A percentile compares a stretch with the other conserved stretches of the same genome.
phyloP scores from a whole-genome alignment of 306 rosid species.

The Casuarina equisetifolia region DNA sequence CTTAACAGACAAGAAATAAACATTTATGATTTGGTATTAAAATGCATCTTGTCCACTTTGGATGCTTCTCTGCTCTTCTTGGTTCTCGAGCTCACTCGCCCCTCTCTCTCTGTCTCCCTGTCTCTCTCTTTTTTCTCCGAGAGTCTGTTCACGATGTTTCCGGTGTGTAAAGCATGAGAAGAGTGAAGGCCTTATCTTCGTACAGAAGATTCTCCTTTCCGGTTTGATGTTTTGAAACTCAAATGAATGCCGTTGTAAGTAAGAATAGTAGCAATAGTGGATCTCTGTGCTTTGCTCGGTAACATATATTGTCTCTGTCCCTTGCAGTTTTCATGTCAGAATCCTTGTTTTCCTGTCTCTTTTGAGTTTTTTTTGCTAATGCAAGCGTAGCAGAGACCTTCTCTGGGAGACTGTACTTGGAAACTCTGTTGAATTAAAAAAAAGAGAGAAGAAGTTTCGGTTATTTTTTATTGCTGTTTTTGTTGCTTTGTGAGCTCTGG shows the following conservation, averaged over 20 bases:
- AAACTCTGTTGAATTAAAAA: slow-evolving; percentile 4
- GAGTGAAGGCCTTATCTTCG: slow-evolving; percentile 27
- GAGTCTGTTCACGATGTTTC: background rate
- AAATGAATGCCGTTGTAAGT: background rate
- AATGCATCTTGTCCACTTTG: slow-evolving; percentile 39
- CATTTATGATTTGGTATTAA: slow-evolving; percentile 25
- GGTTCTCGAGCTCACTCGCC: slow-evolving; percentile 31
- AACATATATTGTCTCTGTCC: slow-evolving; percentile 9
- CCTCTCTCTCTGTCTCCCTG: slow-evolving; percentile 19
- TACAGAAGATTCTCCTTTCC: slow-evolving; percentile 33
- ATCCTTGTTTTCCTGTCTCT: slow-evolving; percentile 23
- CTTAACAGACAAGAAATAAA: background rate
- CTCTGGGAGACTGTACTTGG: slow-evolving; percentile 7
- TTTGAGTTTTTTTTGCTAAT: background rate
- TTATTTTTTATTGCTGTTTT: slow-evolving; percentile 11
- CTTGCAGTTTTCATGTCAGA: slow-evolving; percentile 40
- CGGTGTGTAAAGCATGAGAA: slow-evolving; percentile 28
- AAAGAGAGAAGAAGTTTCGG: background rate
- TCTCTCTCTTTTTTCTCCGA: background rate
- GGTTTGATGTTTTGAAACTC: slow-evolving; percentile 29
- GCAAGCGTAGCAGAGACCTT: background rate
- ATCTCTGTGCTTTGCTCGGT: slow-evolving; percentile 20
- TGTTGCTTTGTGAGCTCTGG: background rate
- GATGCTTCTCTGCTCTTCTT: slow-evolving; percentile 40
- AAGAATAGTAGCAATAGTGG: background rate